Conservation (phyloP, 2,329 filamentous ascomycete species). For the Myriosclerotinia scirpicola region DNA sequence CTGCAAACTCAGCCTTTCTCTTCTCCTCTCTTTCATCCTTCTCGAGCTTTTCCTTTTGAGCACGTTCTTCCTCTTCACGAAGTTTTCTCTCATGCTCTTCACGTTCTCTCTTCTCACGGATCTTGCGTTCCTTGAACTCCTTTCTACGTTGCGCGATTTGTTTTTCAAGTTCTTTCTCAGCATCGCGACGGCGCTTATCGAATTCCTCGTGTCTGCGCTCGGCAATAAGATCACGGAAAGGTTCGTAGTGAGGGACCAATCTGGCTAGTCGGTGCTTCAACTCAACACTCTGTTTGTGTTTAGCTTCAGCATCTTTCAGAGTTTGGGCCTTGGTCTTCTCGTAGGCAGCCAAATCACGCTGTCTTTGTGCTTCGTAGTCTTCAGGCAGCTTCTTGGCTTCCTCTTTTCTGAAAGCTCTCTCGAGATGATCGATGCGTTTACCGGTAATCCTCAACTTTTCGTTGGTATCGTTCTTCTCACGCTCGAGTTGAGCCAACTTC, state of each 20-base stretch:
- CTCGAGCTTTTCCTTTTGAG: conserved; percentile 80
- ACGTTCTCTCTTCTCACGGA: conserved; percentile 78
- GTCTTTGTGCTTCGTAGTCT: conserved; percentile 82
- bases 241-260: conserved; percentile 80
- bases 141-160: conserved; percentile 86
- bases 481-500: conserved; percentile 93
- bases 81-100: conserved; percentile 80
- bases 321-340: conserved; percentile 76
- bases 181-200: conserved; percentile 87
- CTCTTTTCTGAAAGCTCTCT: conserved; percentile 94
- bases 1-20: conserved; percentile 68
- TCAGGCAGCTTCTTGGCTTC: conserved; percentile 86
- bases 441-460: conserved; percentile 88
- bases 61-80: conserved; percentile 83
- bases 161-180: conserved; percentile 89
- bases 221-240: conserved; percentile 77
- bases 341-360: conserved; percentile 75
- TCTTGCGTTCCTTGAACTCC: conserved; percentile 80
- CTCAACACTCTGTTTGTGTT: conserved; percentile 89
- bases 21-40: conserved; percentile 77
- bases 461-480: conserved; percentile 94
- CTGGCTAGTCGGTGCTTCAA: conserved; percentile 90
- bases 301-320: conserved; percentile 75
- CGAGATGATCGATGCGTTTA: conserved; percentile 95
- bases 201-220: conserved; percentile 92